phyloP scores from a whole-genome alignment of 2,329 filamentous ascomycete species.

The Knoxdaviesia proteae region DNA sequence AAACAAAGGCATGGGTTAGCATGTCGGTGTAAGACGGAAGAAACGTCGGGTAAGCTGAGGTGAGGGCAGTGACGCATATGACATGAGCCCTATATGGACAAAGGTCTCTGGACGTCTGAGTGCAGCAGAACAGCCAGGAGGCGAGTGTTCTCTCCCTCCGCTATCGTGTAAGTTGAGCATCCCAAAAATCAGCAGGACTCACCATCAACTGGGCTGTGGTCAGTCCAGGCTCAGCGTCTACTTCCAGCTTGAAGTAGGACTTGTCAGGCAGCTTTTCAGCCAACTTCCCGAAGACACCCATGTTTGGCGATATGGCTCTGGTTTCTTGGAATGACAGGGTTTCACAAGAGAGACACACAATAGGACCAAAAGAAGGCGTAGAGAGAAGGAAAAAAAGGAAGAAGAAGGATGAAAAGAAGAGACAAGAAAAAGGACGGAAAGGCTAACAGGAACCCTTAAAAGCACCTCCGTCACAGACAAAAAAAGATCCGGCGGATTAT shows the following conservation, averaged over 20 bases:
- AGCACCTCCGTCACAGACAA: too few species aligned
- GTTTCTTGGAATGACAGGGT: too few species aligned
- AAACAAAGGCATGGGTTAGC: neutral
- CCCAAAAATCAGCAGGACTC: constrained; percentile 7
- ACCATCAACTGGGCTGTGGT: constrained; percentile 63
- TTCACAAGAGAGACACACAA: too few species aligned
- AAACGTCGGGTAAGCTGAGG: constrained; percentile 60
- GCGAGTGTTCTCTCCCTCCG: neutral
- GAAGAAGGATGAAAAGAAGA: too few species aligned
- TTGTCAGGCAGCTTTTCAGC: constrained; percentile 21
- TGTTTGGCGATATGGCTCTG: neutral
- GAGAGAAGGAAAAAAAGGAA: too few species aligned
- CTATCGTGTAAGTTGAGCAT: neutral
- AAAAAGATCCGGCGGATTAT: too few species aligned
- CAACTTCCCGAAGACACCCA: constrained; percentile 10
- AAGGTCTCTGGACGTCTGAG: neutral
- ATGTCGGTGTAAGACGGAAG: constrained; percentile 4
- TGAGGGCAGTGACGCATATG: constrained; percentile 34
- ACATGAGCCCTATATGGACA: too few species aligned
- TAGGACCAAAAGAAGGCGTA: too few species aligned
- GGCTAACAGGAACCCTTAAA: too few species aligned
- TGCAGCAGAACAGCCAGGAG: neutral
- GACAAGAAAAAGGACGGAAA: too few species aligned
- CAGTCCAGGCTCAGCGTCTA: constrained; percentile 56
- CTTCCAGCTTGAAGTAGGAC: constrained; percentile 25